phyloP scores from a whole-genome alignment of 805 yeast species.

The Pichia paraexigua region DNA sequence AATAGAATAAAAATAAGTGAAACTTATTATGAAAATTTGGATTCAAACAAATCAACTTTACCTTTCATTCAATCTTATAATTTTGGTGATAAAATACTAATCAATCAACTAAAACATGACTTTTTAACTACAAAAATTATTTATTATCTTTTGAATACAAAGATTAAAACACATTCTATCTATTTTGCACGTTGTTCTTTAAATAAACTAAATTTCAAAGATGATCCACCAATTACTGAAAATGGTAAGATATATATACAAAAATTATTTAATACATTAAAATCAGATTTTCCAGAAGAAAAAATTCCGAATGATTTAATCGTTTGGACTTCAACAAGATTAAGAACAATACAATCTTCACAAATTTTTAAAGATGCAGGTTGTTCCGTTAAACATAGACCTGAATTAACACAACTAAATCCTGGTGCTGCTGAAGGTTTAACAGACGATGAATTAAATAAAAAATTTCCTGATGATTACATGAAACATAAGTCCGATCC shows the following conservation, averaged over 20 bases:
- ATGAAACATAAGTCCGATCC: constrained; percentile 65
- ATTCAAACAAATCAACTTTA: constrained; percentile 37
- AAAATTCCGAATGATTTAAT: constrained; percentile 37
- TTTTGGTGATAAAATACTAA: constrained; percentile 77
- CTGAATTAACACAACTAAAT: constrained; percentile 78
- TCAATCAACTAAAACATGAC: constrained; percentile 78
- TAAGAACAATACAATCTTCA: constrained; percentile 76
- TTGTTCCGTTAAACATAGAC: constrained; percentile 61
- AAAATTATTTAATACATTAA: constrained; percentile 51
- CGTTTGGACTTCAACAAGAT: constrained; percentile 94
- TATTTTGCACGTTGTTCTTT: constrained; percentile 81
- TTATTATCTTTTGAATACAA: constrained; percentile 83
- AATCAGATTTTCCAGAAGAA: constrained; percentile 23
- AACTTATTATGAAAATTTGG: constrained; percentile 67
- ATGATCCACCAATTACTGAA: constrained; percentile 77
- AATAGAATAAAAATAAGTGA: constrained; percentile 61
- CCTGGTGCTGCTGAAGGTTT: constrained; percentile 82
- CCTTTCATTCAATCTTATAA: constrained; percentile 81
- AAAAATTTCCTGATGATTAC: constrained; percentile 61
- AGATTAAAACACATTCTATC: constrained; percentile 83
- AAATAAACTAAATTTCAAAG: constrained; percentile 49
- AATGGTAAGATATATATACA: constrained; percentile 64
- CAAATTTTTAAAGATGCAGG: constrained; percentile 55
- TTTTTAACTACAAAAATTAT: constrained; percentile 87
- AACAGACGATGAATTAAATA: constrained; percentile 49